Conservation (phyloP, 345 rosid genomes). For the Clarkia xantiana region DNA sequence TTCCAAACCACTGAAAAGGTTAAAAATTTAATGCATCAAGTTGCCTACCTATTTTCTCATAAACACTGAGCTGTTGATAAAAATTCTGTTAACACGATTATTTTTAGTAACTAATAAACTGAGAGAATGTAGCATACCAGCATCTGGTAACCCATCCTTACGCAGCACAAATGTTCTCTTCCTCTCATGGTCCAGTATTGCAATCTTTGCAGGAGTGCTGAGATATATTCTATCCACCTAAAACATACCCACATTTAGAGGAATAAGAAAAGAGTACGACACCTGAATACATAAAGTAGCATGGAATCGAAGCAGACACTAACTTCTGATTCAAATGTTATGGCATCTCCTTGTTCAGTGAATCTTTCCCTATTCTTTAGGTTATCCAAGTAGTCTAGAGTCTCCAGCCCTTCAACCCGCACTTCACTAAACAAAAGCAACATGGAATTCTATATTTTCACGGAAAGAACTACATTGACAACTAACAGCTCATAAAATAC, state of each 20-base stretch:
- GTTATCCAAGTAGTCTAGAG: slow-evolving; percentile 88
- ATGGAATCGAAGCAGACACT: slow-evolving; percentile 11
- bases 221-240: slow-evolving; percentile 75
- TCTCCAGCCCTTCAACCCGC: slow-evolving; percentile 87
- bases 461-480: not conserved
- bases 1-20: slow-evolving; percentile 81
- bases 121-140: slow-evolving; percentile 39
- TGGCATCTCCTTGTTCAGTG: slow-evolving; percentile 93
- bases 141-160: slow-evolving; percentile 95
- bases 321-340: slow-evolving; percentile 88
- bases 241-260: slow-evolving; percentile 6
- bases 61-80: not conserved
- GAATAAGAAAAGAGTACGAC: not conserved
- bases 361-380: slow-evolving; percentile 63
- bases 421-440: slow-evolving; percentile 54
- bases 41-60: not conserved
- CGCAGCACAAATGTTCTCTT: slow-evolving; percentile 88
- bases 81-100: not conserved
- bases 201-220: slow-evolving; percentile 80
- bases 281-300: not conserved
- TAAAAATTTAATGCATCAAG: not conserved
- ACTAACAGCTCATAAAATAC: not conserved
- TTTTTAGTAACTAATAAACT: not conserved
- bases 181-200: slow-evolving; percentile 86
- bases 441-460: not conserved